A percentile compares a stretch with the other conserved stretches of the same genome.
Conservation (phyloP, 202 grass and related monocot genomes). For the Elaeis oleifera region DNA sequence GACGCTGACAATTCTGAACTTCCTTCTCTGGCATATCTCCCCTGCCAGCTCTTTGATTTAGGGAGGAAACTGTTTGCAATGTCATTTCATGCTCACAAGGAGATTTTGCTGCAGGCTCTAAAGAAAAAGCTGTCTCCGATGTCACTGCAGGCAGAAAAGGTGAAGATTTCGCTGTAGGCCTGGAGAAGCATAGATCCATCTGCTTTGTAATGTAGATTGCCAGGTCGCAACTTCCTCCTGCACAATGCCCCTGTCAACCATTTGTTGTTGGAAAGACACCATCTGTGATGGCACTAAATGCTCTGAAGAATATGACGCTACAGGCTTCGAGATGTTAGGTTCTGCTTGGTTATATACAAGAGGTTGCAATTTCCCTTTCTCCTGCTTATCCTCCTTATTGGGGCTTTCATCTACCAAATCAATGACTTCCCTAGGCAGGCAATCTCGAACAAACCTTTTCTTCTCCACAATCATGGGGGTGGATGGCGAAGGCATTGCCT, state of each 20-base stretch:
- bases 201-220: too few relatives aligned
- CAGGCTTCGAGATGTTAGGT: neutral
- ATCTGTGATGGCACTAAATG: neutral
- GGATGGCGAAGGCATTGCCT: neutral
- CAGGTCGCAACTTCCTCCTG: too few relatives aligned
- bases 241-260: too few relatives aligned
- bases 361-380: neutral
- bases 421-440: neutral
- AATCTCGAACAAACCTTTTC: neutral
- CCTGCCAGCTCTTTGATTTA: neutral
- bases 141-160: too few relatives aligned
- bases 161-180: too few relatives aligned
- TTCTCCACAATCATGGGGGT: slow-evolving; percentile 8
- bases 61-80: too few relatives aligned
- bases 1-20: neutral
- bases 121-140: too few relatives aligned
- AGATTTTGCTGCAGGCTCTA: too few relatives aligned
- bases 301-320: neutral
- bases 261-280: too few relatives aligned
- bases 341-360: neutral
- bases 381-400: neutral
- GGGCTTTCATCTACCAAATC: slow-evolving; percentile 1
- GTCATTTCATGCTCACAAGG: too few relatives aligned
- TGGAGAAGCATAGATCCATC: too few relatives aligned
- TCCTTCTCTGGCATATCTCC: neutral